Evolutionary conservation across 495 filamentous ascomycete species (phyloP), one percentile per base, ranked within the genome.

Genomic region (Neurospora sp.): DNA sequence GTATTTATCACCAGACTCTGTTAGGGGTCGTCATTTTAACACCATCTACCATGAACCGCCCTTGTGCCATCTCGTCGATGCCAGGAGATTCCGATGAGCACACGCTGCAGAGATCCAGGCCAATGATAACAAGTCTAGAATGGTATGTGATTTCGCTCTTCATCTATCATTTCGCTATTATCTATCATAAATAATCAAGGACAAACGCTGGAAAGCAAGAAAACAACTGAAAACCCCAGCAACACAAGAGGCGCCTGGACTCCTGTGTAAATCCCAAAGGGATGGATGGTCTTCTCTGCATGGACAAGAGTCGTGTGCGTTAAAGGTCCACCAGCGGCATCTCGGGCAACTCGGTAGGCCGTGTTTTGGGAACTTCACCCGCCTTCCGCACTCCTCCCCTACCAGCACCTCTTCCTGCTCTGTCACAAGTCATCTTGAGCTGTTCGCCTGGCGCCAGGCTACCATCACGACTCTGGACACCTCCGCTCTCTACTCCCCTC

Each of bases 371-470:
- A 24, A 75, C 71, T 4, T 75, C 72, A 34, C 54, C 54, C 54
- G 6, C 54, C 54, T 66, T 66, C 28, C 28, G 54, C 54, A 66
- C 54, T 34, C 54, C 54, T 34, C 28, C 54, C 28, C 15, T 66
- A 34, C 54, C 36, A 43, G 70, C 69, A 37, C 43, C 45, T 45
- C 66, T 43, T 39, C 39, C 34, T 36, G 62, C 73, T 28, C 75
- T 28, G 34, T 76, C 75, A 34, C 74, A 76, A 5, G 21, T 70
- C 17, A 72, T 39, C 71, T 70, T 75, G 54, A 66, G 54, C 54
- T 66, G 38, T 54, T 48, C 8, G 43, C 70, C 36, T 71, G 19
- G 38, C 42, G 15, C 39, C n/a, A 36, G 39, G 34, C 66, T 66
- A 39, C 36, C 72, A 48, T 71, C n/a, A 17, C 9, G 4, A 37